phyloP scores from a whole-genome alignment of 2,329 filamentous ascomycete genomes.

The Aphanocladium album region DNA sequence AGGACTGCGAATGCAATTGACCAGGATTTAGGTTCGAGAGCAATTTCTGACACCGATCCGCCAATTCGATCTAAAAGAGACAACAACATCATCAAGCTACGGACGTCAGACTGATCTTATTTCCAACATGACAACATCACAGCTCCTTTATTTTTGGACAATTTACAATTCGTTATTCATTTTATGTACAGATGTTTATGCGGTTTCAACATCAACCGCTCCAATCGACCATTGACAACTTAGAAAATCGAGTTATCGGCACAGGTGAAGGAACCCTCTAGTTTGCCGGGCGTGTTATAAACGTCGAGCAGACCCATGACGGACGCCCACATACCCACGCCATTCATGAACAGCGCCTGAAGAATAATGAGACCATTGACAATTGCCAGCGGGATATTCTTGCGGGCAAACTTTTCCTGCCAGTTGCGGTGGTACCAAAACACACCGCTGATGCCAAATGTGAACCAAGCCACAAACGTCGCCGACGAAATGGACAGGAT shows the following conservation, averaged over 20 bases:
- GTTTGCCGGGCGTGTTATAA: slow-evolving; percentile 22
- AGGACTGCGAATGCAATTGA: background rate
- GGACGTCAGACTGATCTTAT: no score
- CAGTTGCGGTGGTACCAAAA: slow-evolving; percentile 34
- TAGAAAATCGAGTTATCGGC: slow-evolving; percentile 31
- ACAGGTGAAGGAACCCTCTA: slow-evolving; percentile 29
- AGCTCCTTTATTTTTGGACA: background rate
- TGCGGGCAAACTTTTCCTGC: slow-evolving; percentile 24
- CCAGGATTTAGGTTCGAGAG: background rate
- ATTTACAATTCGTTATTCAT: slow-evolving; percentile 3
- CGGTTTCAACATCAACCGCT: background rate
- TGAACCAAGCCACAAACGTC: slow-evolving; percentile 33
- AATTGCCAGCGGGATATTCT: slow-evolving; percentile 24
- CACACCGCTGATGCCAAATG: slow-evolving; percentile 31
- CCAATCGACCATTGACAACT: background rate
- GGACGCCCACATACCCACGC: slow-evolving; percentile 30
- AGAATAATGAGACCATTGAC: slow-evolving; percentile 27
- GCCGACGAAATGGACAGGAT: slow-evolving; percentile 33
- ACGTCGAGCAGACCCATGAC: slow-evolving; percentile 27
- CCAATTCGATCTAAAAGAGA: background rate
- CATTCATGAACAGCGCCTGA: slow-evolving; percentile 31
- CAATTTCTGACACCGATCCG: background rate
- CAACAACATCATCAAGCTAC: background rate
- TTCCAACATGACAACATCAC: background rate
- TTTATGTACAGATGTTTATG: background rate